Evolutionary conservation across 2,329 filamentous ascomycete species (phyloP).

Genomic region (Neofusicoccum cordaticola): DNA sequence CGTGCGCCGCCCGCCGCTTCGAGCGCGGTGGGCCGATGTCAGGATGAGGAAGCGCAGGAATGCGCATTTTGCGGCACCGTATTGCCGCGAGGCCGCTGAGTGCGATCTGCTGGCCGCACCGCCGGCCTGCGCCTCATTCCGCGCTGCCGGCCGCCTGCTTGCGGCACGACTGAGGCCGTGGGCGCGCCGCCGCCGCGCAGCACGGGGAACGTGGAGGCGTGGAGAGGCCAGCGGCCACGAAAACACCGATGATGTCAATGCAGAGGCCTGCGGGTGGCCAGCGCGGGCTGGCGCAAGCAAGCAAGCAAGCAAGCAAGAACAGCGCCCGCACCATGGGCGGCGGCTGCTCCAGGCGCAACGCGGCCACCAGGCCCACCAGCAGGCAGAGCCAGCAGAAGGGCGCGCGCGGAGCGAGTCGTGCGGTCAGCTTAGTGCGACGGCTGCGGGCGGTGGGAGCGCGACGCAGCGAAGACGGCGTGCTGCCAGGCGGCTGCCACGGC

Average conservation of each 20-base stretch:
- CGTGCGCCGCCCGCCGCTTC: conserved; percentile 12
- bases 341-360: background rate
- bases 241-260: conserved; percentile 12
- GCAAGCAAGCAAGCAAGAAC: conserved; percentile 4
- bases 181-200: too few relatives aligned
- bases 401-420: background rate
- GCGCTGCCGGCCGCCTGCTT: conserved; percentile 3
- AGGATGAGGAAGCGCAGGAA: conserved; percentile 10
- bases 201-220: background rate
- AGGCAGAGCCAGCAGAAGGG: background rate
- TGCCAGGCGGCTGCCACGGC: conserved; percentile 12
- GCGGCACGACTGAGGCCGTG: background rate
- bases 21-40: conserved; percentile 12
- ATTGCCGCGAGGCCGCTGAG: conserved; percentile 4
- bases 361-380: background rate
- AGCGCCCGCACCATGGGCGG: background rate
- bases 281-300: conserved; percentile 3
- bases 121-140: conserved; percentile 10
- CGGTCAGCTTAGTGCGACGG: conserved; percentile 9
- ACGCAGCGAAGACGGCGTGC: conserved; percentile 1
- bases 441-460: background rate
- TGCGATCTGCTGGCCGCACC: background rate
- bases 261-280: background rate
- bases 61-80: conserved; percentile 8
- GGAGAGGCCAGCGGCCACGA: background rate